phyloP scores from a whole-genome alignment of 768 basidiomycete genomes.

The Lentinula guzmanii region DNA sequence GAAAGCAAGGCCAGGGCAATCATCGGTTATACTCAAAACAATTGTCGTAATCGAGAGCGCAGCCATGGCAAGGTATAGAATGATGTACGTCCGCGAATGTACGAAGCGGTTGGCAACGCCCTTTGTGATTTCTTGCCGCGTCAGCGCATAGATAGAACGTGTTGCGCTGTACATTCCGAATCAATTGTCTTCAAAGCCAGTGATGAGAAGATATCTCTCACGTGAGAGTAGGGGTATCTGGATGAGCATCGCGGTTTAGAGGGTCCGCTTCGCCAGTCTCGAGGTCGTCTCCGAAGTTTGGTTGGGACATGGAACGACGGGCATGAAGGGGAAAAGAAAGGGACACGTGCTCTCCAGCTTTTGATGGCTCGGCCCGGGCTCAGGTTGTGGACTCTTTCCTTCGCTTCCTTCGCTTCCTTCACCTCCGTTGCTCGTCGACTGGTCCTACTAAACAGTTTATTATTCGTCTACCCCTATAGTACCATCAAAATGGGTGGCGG shows the following conservation, averaged over 20 bases:
- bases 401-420: constrained; percentile 1
- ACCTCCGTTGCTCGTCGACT: constrained; percentile 9
- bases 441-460: constrained; percentile 2
- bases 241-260: constrained; percentile 24
- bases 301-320: constrained; percentile 28
- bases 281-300: constrained; percentile 24
- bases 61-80: constrained; percentile 87
- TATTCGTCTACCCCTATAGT: constrained; percentile 10
- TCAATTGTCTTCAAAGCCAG: not conserved
- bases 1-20: constrained; percentile 84
- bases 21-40: constrained; percentile 73
- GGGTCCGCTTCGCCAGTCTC: constrained; percentile 30
- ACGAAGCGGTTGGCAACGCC: constrained; percentile 89
- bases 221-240: not conserved
- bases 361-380: not conserved
- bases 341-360: not conserved
- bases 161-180: constrained; percentile 42
- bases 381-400: not conserved
- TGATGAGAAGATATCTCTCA: not conserved
- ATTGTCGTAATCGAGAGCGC: constrained; percentile 83
- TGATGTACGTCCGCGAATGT: constrained; percentile 81
- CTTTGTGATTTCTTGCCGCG: constrained; percentile 74
- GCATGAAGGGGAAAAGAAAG: not conserved
- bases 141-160: constrained; percentile 81
- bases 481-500: constrained; percentile 90